phyloP scores from a whole-genome alignment of 805 yeast genomes.

The Metschnikowia cubensis region DNA sequence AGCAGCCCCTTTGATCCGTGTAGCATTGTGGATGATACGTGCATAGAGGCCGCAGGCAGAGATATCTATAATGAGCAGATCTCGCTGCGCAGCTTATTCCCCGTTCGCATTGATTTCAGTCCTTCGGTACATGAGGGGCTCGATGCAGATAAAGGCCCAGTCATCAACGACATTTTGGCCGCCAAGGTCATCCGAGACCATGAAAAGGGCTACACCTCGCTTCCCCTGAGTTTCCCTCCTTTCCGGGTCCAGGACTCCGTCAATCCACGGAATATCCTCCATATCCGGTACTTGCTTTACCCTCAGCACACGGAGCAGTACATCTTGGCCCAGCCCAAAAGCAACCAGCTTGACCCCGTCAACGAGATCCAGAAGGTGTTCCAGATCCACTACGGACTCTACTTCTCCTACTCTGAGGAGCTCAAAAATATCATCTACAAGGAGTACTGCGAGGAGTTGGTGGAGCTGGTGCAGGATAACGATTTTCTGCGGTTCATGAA shows the following conservation, averaged over 20 bases:
- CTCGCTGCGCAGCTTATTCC: constrained; percentile 12
- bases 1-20: constrained; percentile 40
- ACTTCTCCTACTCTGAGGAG: constrained; percentile 35
- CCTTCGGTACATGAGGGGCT: constrained; percentile 18
- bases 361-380: constrained; percentile 52
- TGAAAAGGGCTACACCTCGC: constrained; percentile 27
- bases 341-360: constrained; percentile 58
- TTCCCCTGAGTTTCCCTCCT: constrained; percentile 38
- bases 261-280: constrained; percentile 29
- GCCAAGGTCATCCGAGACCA: constrained; percentile 28
- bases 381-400: constrained; percentile 38
- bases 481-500: constrained; percentile 34
- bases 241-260: constrained; percentile 17
- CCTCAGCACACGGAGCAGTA: constrained; percentile 49
- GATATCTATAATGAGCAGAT: constrained; percentile 33
- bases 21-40: constrained; percentile 31
- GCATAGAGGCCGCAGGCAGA: constrained; percentile 23
- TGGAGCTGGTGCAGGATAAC: constrained; percentile 28
- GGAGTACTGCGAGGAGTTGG: constrained; percentile 33
- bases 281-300: constrained; percentile 28
- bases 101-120: constrained; percentile 11
- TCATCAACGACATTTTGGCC: constrained; percentile 29
- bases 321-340: constrained; percentile 46
- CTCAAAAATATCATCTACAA: constrained; percentile 29
- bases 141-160: constrained; percentile 17